phyloP scores from a whole-genome alignment of 257 asterid genomes.

The Cynanchum wilfordii region DNA sequence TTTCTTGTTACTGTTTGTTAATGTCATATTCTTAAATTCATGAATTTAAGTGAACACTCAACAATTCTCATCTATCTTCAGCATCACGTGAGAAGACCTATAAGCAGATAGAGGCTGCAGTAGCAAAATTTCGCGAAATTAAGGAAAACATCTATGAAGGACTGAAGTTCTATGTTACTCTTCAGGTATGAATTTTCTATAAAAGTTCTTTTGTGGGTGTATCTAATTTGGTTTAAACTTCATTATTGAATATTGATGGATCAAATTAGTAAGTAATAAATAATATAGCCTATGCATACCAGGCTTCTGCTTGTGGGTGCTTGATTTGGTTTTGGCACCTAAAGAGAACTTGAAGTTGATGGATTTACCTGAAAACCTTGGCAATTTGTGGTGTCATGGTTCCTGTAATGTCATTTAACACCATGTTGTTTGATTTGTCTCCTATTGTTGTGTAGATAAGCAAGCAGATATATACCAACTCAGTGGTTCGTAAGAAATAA shows the following conservation, averaged over 20 bases:
- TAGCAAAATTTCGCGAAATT: conserved; percentile 76
- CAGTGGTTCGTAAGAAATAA: no score
- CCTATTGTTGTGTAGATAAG: no score
- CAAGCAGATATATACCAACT: no score
- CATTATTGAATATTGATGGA: neutral
- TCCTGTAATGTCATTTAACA: no score
- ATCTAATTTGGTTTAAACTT: neutral
- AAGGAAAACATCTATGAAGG: conserved; percentile 96
- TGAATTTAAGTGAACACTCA: neutral
- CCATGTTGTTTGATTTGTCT: no score
- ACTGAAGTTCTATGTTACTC: conserved; percentile 86
- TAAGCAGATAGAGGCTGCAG: conserved; percentile 94
- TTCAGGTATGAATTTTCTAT: conserved; percentile 55
- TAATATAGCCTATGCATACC: neutral
- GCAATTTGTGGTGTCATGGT: no score
- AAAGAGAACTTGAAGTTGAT: no score
- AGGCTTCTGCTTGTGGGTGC: neutral
- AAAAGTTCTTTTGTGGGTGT: neutral
- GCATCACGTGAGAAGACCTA: conserved; percentile 89
- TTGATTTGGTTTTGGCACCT: no score
- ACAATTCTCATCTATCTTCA: conserved; percentile 36
- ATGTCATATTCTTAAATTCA: neutral
- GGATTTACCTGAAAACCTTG: no score
- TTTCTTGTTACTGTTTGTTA: neutral
- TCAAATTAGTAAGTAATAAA: neutral